Conservation (phyloP, 129 eudicot species). For the Arctium lappa region DNA sequence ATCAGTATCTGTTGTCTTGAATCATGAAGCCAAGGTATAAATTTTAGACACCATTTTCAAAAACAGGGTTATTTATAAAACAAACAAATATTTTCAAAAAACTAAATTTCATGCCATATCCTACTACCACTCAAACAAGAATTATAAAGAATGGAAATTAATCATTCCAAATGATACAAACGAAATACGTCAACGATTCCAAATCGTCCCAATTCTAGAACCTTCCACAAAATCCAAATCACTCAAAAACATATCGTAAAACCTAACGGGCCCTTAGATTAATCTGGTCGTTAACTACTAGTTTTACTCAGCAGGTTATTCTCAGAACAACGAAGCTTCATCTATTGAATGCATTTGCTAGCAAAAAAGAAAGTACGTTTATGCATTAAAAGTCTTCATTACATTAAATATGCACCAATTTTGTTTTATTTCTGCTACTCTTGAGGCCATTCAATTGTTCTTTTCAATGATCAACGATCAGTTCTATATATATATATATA, state of each 20-base stretch:
- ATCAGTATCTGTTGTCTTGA: constrained; percentile 60
- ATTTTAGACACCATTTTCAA: not conserved
- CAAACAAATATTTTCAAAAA: not conserved
- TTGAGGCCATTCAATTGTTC: not conserved
- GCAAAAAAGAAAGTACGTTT: constrained; percentile 67
- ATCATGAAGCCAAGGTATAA: constrained; percentile 68
- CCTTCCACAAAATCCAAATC: not conserved
- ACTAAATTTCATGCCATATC: too few relatives aligned
- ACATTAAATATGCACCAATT: not conserved
- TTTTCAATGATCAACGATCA: not conserved
- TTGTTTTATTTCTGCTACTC: not conserved
- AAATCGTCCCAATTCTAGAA: not conserved
- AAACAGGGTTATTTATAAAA: not conserved
- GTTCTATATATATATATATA: not conserved
- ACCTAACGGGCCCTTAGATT: not conserved
- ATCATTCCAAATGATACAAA: too few relatives aligned
- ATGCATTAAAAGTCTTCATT: not conserved
- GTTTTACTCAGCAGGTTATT: constrained; percentile 47
- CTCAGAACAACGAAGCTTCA: constrained; percentile 62
- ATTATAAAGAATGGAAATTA: too few relatives aligned
- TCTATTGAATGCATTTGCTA: constrained; percentile 56
- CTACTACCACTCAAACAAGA: too few relatives aligned
- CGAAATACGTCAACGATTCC: too few relatives aligned
- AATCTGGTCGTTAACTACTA: not conserved
- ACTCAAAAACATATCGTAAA: not conserved